Evolutionary conservation across 1,284 basidiomycete species (phyloP), one percentile per base, ranked within the genome.

Genomic region (Blastosporella zonata): DNA sequence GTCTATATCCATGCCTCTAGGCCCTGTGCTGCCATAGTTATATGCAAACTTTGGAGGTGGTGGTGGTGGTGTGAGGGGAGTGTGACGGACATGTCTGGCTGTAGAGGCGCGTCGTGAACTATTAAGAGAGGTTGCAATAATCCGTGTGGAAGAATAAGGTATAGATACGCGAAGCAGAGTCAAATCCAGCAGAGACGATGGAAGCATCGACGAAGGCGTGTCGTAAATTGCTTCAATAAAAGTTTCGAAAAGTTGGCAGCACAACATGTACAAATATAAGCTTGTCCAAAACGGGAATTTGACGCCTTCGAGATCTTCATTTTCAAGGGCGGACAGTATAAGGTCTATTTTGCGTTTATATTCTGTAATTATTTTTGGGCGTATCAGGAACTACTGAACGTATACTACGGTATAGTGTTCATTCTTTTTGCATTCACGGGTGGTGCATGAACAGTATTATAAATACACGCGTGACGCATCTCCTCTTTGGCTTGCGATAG

Each of bases 131-230:
- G n/a, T 40, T 33, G 22, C n/a, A 6, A 37, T 15, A 6, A 46
- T 21, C 49, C 38, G 13, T 31, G 31, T 6, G 23, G 47, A 44
- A 35, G 46, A 47, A 21, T 42, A 49, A 3, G 54, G 55, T 9
- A 54, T 33, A 27, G 56, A 56, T 6, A 62, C 38, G 27, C 65
- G 63, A 43, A 62, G 52, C 17, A 64, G 42, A 21, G 66, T 63
- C 43, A 68, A 51, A 43, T 68, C 67, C 21, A 68, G 47, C 12
- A 70, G 55, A 22, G 62, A 57, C 2, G 60, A 53, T 25, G 68
- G 68, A 38, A 68, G 59, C 50, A 60, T 53, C 29, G 41, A 39
- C 29, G 45, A 23, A 5, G 23, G 6, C 22, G 22, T 22, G 3
- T 13, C 23, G n/a, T n/a, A n/a, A n/a, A n/a, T n/a, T n/a, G n/a